Base-by-base conservation (phyloP, 306 rosid species). In the peach (Prunus persica) region DNA sequence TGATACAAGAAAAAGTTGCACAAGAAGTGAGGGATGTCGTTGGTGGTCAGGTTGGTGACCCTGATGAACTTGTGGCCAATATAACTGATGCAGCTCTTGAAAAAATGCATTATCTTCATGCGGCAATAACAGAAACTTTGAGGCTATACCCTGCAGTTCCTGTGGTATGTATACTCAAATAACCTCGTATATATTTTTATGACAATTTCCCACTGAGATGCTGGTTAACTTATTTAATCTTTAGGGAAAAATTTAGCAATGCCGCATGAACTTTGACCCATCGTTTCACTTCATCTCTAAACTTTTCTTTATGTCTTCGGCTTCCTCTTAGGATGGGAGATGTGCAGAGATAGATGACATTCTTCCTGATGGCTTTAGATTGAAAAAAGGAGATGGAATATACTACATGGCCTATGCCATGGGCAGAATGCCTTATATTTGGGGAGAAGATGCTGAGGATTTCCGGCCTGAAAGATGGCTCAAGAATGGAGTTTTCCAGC, bases 101-200 rank as follows among this genome's bases (percentile, higher is more conserved):
- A 14, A 72, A 81, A 76, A 89, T 93, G 97, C 98, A 91, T 46
- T 89, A 89, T 85, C 95, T 93, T 69, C 98, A 93, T 58, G 97
- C 98, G 6, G 72, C 96, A 18, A 19, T 93, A 34, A 81, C 98
- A 7, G 96, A 93, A 73, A 93, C 98, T 78, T 80, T 93, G 81
- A 93, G 93, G 82, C 83, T 93, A 8, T 89, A 91, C 73, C 95
- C 98, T 82, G 89, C 90, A 2, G 88, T 86, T 20, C 96, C 98
- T 32, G 0, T 65, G 63, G 98, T 90, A 84, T 47, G 63, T 19
- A 60, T 12, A 11, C 30, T 24, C 32, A 11, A 58, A 58, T 58
- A 65, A 65, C 71, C 12, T 43, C 18, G n/a, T 43, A 43, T 62
- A 15, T 8, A 27, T 28, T 15, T 62, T 16, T 62, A 34, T 12